Evolutionary conservation across 2,329 filamentous ascomycete species (phyloP).

Genomic region (Diaporthe batatas): DNA sequence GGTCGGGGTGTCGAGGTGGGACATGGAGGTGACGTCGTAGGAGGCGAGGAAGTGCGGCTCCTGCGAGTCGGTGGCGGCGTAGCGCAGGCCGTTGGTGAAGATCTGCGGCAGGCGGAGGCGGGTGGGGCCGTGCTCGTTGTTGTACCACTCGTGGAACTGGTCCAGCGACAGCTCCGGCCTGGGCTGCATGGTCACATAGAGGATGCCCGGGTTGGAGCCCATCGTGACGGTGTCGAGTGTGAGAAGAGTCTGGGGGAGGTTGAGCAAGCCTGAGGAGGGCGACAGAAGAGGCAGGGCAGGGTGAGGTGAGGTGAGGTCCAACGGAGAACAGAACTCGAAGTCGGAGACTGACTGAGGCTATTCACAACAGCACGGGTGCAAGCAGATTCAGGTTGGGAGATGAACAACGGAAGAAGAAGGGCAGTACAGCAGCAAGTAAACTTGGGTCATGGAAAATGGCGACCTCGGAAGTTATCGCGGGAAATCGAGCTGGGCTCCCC

Average conservation of each 20-base stretch:
- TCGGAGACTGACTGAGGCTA: not conserved
- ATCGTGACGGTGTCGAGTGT: slow-evolving; percentile 24
- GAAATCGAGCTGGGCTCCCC: slow-evolving; percentile 11
- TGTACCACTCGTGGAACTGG: slow-evolving; percentile 93
- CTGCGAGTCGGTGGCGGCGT: slow-evolving; percentile 74
- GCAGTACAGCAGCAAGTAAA: too few species aligned
- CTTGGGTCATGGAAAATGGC: not conserved
- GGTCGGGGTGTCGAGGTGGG: slow-evolving; percentile 75
- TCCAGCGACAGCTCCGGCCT: slow-evolving; percentile 72
- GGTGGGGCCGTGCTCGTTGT: slow-evolving; percentile 90
- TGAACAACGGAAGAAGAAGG: not conserved
- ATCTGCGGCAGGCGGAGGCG: slow-evolving; percentile 82
- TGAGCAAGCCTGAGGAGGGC: not conserved
- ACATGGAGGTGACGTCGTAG: slow-evolving; percentile 85
- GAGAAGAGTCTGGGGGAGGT: too few species aligned
- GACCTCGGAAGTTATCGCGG: slow-evolving; percentile 28
- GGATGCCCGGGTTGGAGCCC: slow-evolving; percentile 70
- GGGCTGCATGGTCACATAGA: slow-evolving; percentile 91
- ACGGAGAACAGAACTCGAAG: too few species aligned
- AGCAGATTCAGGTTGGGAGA: not conserved
- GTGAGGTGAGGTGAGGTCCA: not conserved
- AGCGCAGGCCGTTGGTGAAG: slow-evolving; percentile 82
- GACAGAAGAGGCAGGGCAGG: not conserved
- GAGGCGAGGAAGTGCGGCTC: slow-evolving; percentile 80
- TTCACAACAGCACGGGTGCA: not conserved